Percentiles rank a stretch among this genome's conserved stretches.
Conservation (phyloP, 2,329 filamentous ascomycete species). For the Dothideomycetidae sp. region DNA sequence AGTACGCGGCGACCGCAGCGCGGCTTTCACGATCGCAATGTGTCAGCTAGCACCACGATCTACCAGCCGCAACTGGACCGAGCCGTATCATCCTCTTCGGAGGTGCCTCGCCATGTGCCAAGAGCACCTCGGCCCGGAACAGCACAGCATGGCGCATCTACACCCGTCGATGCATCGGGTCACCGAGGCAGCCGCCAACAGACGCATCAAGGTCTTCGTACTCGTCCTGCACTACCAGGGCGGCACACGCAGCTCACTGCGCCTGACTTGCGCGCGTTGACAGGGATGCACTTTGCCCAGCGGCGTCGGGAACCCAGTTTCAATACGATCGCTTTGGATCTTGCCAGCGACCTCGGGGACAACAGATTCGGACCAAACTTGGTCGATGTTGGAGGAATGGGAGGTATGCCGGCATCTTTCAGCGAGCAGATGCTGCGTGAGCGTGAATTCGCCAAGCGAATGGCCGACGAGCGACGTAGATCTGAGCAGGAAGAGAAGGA, state of each 20-base stretch:
- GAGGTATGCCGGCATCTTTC: conserved; percentile 24
- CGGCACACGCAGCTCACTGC: conserved; percentile 41
- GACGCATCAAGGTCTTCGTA: conserved; percentile 23
- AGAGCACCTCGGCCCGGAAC: conserved; percentile 13
- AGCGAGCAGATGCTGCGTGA: conserved; percentile 36
- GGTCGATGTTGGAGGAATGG: conserved; percentile 20
- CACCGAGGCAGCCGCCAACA: conserved; percentile 31
- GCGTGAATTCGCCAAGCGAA: conserved; percentile 38
- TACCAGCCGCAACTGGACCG: conserved; percentile 51
- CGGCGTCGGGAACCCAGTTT: conserved; percentile 43
- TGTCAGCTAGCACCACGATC: conserved; percentile 71
- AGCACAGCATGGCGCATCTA: conserved; percentile 25
- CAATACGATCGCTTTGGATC: conserved; percentile 46
- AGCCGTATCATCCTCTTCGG: conserved; percentile 16
- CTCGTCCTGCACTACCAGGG: conserved; percentile 43
- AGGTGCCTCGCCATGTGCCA: background rate
- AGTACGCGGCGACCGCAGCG: conserved; percentile 3
- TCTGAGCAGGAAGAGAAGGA: conserved; percentile 45
- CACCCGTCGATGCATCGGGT: conserved; percentile 27
- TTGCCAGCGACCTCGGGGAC: conserved; percentile 59
- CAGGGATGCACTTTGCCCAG: conserved; percentile 9
- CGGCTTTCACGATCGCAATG: conserved; percentile 49
- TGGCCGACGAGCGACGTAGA: conserved; percentile 24
- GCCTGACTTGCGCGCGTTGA: conserved; percentile 40
- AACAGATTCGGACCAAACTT: conserved; percentile 44